Evolutionary conservation across 441 rosid genomes (phyloP), one percentile per base, ranked within the genome.

Genomic region (Gossypium gossypioides): DNA sequence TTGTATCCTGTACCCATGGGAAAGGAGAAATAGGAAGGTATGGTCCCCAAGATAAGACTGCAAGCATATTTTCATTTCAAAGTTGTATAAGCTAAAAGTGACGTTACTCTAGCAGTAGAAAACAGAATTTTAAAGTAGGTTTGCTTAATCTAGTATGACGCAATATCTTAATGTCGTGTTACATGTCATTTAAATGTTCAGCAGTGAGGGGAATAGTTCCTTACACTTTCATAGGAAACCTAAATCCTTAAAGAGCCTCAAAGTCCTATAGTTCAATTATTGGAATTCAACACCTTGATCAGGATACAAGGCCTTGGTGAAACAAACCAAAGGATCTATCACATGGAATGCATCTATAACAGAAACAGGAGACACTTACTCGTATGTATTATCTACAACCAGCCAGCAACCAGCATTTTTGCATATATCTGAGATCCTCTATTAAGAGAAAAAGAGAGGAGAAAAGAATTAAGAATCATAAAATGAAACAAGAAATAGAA

Each of bases 341-440:
- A 68, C 5, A n/a, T 5, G 16, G 21, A 51, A 72, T 21, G 69
- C 59, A 21, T 50, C 51, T 37, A 3, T 1, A 67, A 60, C 7
- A 6, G 19, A 68, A 73, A 63, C 51, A 42, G 72, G 78, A 73
- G 61, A 19, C 51, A 77, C 98, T 88, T 86, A 93, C 99, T 96
- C 99, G 7, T 90, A 96, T 75, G 99, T 96, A 79, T 96, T 96
- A 81, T 96, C 99, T 4, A 96, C 93, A 71, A 96, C 87, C 54
- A 96, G 94, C 99, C 98, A 96, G 75, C 91, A 89, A 63, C 98
- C 98, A 60, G 97, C 93, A 67, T 82, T 75, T 75, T 71, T 84
- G 87, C 98, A 96, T 55, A 93, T 72, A 81, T 88, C 82, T 59
- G 98, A 91, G 71, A 96, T 93, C 86, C 96, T 96, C 98, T 91